A percentile compares a stretch with the other conserved stretches of the same genome.
These are phyloP conservation scores for Solanum tarijense DNA, from an alignment of 257 asterid species.

Conservation along the genomic window DNA sequence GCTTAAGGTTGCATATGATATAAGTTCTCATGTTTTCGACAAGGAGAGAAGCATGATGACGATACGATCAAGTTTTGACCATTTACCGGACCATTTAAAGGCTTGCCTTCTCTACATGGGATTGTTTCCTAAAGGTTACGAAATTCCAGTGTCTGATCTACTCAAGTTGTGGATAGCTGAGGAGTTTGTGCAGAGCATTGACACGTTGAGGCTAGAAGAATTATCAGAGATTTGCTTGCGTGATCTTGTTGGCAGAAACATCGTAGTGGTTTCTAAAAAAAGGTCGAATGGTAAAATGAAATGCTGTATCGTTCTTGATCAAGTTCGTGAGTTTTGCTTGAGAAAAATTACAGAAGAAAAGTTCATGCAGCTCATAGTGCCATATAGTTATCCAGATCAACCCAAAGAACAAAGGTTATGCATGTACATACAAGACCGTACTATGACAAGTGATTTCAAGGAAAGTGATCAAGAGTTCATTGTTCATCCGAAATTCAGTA, in stretches of 20 bases:
- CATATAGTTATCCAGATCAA: neutral
- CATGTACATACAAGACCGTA: too few species aligned
- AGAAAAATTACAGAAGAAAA: neutral
- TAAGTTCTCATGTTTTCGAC: neutral
- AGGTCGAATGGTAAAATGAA: neutral
- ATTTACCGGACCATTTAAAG: neutral
- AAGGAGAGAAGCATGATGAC: too few species aligned
- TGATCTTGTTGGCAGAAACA: neutral
- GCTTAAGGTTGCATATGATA: neutral
- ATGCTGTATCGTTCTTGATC: neutral
- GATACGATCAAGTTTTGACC: neutral
- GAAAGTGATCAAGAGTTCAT: neutral
- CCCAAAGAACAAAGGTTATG: too few species aligned
- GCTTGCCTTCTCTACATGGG: neutral
- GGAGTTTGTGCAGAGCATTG: neutral
- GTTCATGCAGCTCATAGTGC: neutral
- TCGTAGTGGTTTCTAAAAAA: neutral
- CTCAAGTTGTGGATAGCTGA: neutral
- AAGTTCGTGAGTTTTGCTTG: neutral
- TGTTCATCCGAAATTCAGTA: neutral
- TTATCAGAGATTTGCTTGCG: neutral
- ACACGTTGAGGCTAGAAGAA: neutral
- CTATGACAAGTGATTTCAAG: too few species aligned
- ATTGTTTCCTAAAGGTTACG: neutral
- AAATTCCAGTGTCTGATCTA: neutral